phyloP scores from a whole-genome alignment of 164 flowering plant species.

The Liquidambar formosana region DNA sequence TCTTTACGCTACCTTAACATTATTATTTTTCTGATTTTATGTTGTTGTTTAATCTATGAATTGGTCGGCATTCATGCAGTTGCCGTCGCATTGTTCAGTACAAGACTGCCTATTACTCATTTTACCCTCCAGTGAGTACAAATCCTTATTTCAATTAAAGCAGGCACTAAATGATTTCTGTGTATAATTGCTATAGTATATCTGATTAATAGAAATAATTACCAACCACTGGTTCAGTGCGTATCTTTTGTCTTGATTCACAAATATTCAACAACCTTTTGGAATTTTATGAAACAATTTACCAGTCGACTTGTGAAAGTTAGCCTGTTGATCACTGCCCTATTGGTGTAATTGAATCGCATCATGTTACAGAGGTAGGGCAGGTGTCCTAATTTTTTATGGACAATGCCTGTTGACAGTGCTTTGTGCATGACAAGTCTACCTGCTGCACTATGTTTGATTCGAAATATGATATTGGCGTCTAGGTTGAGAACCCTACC shows the following conservation, averaged over 20 bases:
- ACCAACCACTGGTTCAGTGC: not conserved
- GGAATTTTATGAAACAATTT: too few species aligned
- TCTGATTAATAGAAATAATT: not conserved
- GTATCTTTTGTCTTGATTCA: not conserved
- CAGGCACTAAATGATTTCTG: not conserved
- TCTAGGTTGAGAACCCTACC: too few species aligned
- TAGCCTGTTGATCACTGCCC: not conserved
- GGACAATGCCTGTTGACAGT: not conserved
- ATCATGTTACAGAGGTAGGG: not conserved
- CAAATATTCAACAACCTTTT: not conserved
- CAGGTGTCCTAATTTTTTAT: not conserved
- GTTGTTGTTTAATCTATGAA: conserved; percentile 1
- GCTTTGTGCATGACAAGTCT: not conserved
- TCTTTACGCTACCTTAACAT: too few species aligned
- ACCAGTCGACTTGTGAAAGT: not conserved
- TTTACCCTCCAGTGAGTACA: conserved; percentile 88
- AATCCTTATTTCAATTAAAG: not conserved
- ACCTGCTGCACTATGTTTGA: not conserved
- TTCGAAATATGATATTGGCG: not conserved
- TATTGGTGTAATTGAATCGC: not conserved
- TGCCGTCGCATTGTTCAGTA: conserved; percentile 94
- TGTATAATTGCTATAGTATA: not conserved
- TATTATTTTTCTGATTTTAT: not conserved
- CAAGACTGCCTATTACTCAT: conserved; percentile 96
- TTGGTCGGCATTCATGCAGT: conserved; percentile 44